These are phyloP conservation scores for Lachancea sp. DNA, from an alignment of 805 yeast genomes.

Conservation along the genomic window DNA sequence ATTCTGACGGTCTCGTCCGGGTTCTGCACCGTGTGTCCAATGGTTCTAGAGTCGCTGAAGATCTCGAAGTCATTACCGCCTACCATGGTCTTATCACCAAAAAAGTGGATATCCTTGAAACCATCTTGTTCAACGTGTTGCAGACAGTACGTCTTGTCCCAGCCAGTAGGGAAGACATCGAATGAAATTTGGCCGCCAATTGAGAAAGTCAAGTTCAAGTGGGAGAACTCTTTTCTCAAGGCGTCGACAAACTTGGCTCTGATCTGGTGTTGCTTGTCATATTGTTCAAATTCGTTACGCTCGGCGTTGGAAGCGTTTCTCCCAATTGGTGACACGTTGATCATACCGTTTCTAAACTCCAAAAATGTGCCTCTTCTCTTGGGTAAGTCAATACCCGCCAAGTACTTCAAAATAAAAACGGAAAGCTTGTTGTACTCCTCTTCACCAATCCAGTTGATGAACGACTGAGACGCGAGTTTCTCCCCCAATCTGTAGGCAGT, in stretches of 20 bases:
- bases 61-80: constrained; percentile 99
- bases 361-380: constrained; percentile 97
- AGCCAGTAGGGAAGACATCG: constrained; percentile 99
- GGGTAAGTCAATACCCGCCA: constrained; percentile 83
- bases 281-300: constrained; percentile 87
- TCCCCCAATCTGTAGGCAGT: constrained; percentile 93
- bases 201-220: constrained; percentile 84
- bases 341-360: constrained; percentile 99
- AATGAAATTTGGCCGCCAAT: constrained; percentile 99
- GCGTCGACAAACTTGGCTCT: constrained; percentile 84
- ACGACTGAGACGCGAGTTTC: constrained; percentile 86
- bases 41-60: constrained; percentile 84
- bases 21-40: constrained; percentile 85
- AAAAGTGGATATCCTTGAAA: constrained; percentile 87
- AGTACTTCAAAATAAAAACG: constrained; percentile 77
- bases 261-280: constrained; percentile 70
- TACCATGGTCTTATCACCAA: constrained; percentile 94
- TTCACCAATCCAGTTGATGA: constrained; percentile 93
- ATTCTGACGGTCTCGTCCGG: constrained; percentile 87
- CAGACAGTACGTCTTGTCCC: constrained; percentile 99
- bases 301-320: constrained; percentile 94
- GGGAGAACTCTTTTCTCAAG: constrained; percentile 74
- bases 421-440: constrained; percentile 86
- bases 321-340: constrained; percentile 96
- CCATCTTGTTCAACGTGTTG: constrained; percentile 84